phyloP scores from a whole-genome alignment of 2,329 filamentous ascomycete species.

The Juglanconis sp. region DNA sequence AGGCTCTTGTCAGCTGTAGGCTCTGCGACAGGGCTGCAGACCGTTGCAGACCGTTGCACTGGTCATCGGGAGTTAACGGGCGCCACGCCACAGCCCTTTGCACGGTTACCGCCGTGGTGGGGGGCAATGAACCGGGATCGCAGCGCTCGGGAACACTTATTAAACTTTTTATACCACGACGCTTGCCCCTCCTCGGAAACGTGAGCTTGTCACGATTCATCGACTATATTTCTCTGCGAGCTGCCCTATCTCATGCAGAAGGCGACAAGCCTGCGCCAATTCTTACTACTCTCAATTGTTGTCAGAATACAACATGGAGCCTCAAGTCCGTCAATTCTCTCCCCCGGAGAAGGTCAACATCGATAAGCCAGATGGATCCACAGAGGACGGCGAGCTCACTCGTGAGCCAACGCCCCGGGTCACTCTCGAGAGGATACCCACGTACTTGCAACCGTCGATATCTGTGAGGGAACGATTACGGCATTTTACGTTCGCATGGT shows the following conservation, averaged over 20 bases:
- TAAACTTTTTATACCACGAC: too few relatives aligned
- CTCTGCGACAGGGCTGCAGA: too few relatives aligned
- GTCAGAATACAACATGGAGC: constrained; percentile 1
- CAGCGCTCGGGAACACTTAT: not conserved
- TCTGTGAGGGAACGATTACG: constrained; percentile 26
- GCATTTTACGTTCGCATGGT: constrained; percentile 34
- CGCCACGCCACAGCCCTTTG: too few relatives aligned
- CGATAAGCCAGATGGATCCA: constrained; percentile 1
- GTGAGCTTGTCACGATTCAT: not conserved
- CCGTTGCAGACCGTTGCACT: too few relatives aligned
- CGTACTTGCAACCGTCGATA: constrained; percentile 28
- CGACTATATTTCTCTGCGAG: not conserved
- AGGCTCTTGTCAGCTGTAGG: too few relatives aligned
- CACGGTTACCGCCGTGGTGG: not conserved
- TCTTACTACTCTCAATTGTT: not conserved
- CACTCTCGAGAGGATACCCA: constrained; percentile 26
- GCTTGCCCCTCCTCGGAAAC: not conserved
- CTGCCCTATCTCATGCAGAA: not conserved
- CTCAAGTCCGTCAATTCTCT: constrained; percentile 10
- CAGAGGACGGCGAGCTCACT: not conserved
- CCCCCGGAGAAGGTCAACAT: constrained; percentile 6
- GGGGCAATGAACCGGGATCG: not conserved
- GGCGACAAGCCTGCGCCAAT: not conserved
- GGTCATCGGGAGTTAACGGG: constrained; percentile 3
- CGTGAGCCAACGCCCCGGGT: constrained; percentile 1